phyloP scores from a whole-genome alignment of 179 eudicot species.

The Heliamphora pulchella region DNA sequence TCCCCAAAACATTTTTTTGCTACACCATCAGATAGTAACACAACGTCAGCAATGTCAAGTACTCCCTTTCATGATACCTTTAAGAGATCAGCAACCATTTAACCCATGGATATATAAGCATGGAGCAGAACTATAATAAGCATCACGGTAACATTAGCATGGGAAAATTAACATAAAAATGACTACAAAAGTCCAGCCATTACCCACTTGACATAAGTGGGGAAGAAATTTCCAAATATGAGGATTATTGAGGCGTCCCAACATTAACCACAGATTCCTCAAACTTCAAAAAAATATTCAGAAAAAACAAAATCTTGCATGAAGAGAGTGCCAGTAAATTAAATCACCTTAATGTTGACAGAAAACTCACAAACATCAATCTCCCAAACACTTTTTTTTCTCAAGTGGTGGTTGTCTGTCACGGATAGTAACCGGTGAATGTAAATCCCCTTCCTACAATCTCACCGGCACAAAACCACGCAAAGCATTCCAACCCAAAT shows the following conservation, averaged over 20 bases:
- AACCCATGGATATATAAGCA: neutral
- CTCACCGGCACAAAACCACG: constrained; percentile 51
- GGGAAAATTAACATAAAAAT: neutral
- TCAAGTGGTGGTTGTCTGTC: constrained; percentile 14
- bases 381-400: neutral
- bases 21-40: no score
- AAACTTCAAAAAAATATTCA: neutral
- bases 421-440: constrained; percentile 44
- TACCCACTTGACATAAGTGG: constrained; percentile 15
- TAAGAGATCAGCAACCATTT: no score
- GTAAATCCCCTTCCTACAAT: constrained; percentile 53
- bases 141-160: constrained; percentile 16
- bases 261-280: constrained; percentile 14
- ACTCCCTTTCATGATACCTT: no score
- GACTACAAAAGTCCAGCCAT: constrained; percentile 7
- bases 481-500: constrained; percentile 44
- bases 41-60: no score
- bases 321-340: constrained; percentile 9
- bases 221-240: constrained; percentile 1
- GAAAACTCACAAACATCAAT: constrained; percentile 6
- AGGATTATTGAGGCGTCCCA: constrained; percentile 15
- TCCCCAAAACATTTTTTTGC: no score
- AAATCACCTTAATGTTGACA: constrained; percentile 13
- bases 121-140: neutral
- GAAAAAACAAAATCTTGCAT: constrained; percentile 16